Evolutionary conservation across 2,329 filamentous ascomycete species (phyloP), one percentile per base, ranked within the genome.

Genomic region (Nigrospora sphaerica): DNA sequence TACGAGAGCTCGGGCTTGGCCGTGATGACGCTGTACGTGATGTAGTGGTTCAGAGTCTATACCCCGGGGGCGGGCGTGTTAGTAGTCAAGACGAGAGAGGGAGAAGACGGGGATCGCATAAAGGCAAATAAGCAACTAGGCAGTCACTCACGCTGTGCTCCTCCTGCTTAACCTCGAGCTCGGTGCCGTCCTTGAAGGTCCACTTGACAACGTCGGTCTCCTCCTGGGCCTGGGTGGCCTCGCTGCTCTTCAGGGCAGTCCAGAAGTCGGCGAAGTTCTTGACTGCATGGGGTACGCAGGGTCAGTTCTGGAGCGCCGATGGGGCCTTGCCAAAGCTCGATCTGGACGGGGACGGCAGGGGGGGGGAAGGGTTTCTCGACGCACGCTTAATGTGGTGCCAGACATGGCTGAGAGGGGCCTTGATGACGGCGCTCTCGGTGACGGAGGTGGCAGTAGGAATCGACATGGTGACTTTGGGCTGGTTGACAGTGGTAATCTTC

Each of bases 131-230:
- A 6, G 19, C 19, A 23, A 6, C 4, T 6, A 16, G 11, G n/a
- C 18, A 18, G 36, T 3, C 34, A 64, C 76, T 49, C 66, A 85
- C 81, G 54, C 79, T 84, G 68, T 87, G 83, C 71, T 86, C 84
- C 67, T 88, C 84, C 70, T 85, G 81, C 78, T 87, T 87, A 54
- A 88, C 80, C 63, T 87, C 82, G 17, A 85, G 68, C 46, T 78
- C 74, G 28, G 77, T 80, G 42, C 81, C 82, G 57, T 88, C 84
- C 63, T 81, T 80, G 72, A 87, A 88, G 17, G 74, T 77, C 83
- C 83, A 87, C 63, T 77, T 76, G 58, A 85, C 76, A 47, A 86
- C 67, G 56, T 86, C 82, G 39, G 82, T 80, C 65, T 86, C 83
- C n/a, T 72, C 64, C 42, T 71, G 78, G 13, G 73, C 81, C 70